Conservation (phyloP, 306 rosid species). For the Amphicarpaea edgeworthii region DNA sequence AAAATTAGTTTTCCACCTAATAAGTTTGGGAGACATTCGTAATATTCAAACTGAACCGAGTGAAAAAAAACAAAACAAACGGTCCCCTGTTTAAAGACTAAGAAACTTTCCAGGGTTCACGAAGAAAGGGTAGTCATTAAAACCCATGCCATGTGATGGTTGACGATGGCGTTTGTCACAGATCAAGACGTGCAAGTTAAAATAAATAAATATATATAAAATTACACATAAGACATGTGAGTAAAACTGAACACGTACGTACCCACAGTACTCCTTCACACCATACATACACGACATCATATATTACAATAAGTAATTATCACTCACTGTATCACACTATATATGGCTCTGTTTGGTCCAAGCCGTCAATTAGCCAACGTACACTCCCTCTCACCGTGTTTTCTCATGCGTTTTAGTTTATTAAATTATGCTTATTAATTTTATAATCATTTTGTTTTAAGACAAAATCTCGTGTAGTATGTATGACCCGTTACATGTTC, state of each 20-base stretch:
- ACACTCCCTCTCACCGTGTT: too few relatives aligned
- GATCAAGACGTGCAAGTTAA: background rate
- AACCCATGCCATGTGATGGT: conserved; percentile 58
- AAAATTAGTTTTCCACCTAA: too few relatives aligned
- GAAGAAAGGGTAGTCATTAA: conserved; percentile 38
- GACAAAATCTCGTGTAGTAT: too few relatives aligned
- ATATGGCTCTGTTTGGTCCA: background rate
- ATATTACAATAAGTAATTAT: background rate
- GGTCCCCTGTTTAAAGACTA: conserved; percentile 48
- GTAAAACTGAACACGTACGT: background rate
- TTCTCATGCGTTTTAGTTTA: too few relatives aligned
- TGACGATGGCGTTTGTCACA: conserved; percentile 45
- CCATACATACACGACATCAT: background rate
- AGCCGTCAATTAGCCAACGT: background rate
- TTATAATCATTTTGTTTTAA: too few relatives aligned
- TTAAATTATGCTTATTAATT: too few relatives aligned
- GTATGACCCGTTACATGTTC: too few relatives aligned
- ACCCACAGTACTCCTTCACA: background rate
- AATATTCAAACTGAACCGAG: too few relatives aligned
- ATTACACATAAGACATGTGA: conserved; percentile 25
- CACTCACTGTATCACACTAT: background rate
- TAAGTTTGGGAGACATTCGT: too few relatives aligned
- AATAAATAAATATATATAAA: too few relatives aligned
- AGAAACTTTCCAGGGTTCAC: conserved; percentile 44
- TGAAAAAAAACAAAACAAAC: too few relatives aligned